phyloP scores from a whole-genome alignment of 31 red algal genomes.

The Asparagopsis taxiformis region DNA sequence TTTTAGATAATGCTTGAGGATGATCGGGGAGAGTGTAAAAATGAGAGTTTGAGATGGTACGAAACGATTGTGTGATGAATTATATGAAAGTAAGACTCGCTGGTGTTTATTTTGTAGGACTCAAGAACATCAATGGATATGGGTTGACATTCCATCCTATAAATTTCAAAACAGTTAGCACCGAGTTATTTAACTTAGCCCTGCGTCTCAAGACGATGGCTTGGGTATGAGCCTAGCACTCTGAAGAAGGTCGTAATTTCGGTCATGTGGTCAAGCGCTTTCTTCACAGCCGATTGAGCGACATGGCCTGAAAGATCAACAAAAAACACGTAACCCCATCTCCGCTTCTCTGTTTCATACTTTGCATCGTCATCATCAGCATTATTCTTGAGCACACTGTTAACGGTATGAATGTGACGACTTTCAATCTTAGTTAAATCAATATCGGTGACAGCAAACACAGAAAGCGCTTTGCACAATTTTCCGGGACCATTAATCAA shows the following conservation, averaged over 20 bases:
- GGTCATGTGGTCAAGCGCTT: slow-evolving; percentile 71
- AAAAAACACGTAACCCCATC: slow-evolving; percentile 98
- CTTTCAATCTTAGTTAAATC: slow-evolving; percentile 95
- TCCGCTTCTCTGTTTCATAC: slow-evolving; percentile 11
- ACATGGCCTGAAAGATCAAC: slow-evolving; percentile 77
- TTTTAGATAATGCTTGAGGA: no score
- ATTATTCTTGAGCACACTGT: slow-evolving; percentile 1
- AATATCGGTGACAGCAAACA: slow-evolving; percentile 82
- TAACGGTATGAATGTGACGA: slow-evolving; percentile 74
- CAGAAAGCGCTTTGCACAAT: slow-evolving; percentile 79
- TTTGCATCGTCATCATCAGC: slow-evolving; percentile 19
- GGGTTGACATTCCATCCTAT: no score
- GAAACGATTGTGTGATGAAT: no score
- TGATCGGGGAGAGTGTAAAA: no score
- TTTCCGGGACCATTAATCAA: slow-evolving; percentile 83
- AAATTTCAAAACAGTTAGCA: no score
- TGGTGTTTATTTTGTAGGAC: no score
- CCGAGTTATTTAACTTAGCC: no score
- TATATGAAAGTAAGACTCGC: no score
- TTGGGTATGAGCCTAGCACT: slow-evolving; percentile 82
- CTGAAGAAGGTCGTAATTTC: slow-evolving; percentile 85
- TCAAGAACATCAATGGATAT: no score
- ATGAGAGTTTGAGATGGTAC: no score
- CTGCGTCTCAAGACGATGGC: background rate
- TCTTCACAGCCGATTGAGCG: slow-evolving; percentile 48